phyloP scores from a whole-genome alignment of 345 rosid genomes.

The Gossypium arboreum region DNA sequence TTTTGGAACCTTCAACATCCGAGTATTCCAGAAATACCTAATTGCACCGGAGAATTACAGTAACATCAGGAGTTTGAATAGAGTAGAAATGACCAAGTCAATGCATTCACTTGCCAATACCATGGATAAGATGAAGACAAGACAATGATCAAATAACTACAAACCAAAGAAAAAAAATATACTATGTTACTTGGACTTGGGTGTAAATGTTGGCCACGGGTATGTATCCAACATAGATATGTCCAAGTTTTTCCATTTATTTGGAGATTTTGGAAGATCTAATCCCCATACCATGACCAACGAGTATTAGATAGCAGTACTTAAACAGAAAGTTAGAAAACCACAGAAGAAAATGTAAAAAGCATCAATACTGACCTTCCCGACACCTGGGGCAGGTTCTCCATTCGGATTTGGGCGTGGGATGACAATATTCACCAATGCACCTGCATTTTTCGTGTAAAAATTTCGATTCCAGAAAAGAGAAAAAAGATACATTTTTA shows the following conservation, averaged over 20 bases:
- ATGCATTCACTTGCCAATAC: too few species aligned
- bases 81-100: too few species aligned
- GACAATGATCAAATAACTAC: too few species aligned
- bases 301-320: not conserved
- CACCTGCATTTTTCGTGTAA: slow-evolving; percentile 64
- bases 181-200: too few species aligned
- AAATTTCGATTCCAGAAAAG: slow-evolving; percentile 36
- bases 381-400: slow-evolving; percentile 56
- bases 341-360: not conserved
- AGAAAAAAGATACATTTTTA: not conserved
- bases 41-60: not conserved
- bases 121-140: too few species aligned
- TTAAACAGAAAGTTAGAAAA: too few species aligned
- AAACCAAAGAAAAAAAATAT: too few species aligned
- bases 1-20: slow-evolving; percentile 64
- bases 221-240: too few species aligned
- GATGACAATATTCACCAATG: slow-evolving; percentile 65
- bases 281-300: not conserved
- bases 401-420: slow-evolving; percentile 76
- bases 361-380: slow-evolving; percentile 48
- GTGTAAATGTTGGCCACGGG: too few species aligned
- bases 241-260: too few species aligned
- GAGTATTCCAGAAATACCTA: slow-evolving; percentile 93
- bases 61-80: not conserved
- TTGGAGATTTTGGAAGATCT: too few species aligned